phyloP scores from a whole-genome alignment of 345 rosid species.

The Lepidium aucheri region DNA sequence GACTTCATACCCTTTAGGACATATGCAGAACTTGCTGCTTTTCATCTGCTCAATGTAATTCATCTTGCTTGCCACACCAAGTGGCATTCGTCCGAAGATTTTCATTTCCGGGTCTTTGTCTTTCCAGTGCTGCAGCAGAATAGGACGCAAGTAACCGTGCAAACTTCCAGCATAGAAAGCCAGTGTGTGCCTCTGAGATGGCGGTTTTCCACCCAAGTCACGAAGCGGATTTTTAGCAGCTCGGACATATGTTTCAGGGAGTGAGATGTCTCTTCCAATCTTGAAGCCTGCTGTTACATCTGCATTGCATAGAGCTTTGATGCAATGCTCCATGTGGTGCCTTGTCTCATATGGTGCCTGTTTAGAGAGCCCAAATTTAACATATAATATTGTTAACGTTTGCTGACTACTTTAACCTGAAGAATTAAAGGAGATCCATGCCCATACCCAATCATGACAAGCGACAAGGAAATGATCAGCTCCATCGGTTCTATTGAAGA shows the following conservation, averaged over 20 bases:
- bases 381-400: neutral
- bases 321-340: constrained; percentile 96
- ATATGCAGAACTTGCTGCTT: constrained; percentile 85
- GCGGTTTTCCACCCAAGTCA: constrained; percentile 82
- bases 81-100: constrained; percentile 77
- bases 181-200: constrained; percentile 51
- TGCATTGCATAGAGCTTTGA: constrained; percentile 94
- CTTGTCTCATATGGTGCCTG: constrained; percentile 99
- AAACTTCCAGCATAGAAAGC: constrained; percentile 90
- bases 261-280: constrained; percentile 91
- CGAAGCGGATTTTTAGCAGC: constrained; percentile 83
- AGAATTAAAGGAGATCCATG: neutral
- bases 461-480: constrained; percentile 94
- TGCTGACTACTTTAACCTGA: neutral
- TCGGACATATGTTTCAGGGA: constrained; percentile 93
- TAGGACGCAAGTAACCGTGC: constrained; percentile 77
- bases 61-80: constrained; percentile 90
- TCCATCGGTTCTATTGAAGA: constrained; percentile 83
- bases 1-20: constrained; percentile 88
- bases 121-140: constrained; percentile 75
- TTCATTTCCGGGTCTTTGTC: constrained; percentile 74
- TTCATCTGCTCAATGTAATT: constrained; percentile 85
- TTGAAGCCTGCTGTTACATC: constrained; percentile 80
- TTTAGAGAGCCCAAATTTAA: neutral
- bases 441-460: constrained; percentile 97